phyloP scores from a whole-genome alignment of 495 filamentous ascomycete genomes.

The Penicillium pulvis region DNA sequence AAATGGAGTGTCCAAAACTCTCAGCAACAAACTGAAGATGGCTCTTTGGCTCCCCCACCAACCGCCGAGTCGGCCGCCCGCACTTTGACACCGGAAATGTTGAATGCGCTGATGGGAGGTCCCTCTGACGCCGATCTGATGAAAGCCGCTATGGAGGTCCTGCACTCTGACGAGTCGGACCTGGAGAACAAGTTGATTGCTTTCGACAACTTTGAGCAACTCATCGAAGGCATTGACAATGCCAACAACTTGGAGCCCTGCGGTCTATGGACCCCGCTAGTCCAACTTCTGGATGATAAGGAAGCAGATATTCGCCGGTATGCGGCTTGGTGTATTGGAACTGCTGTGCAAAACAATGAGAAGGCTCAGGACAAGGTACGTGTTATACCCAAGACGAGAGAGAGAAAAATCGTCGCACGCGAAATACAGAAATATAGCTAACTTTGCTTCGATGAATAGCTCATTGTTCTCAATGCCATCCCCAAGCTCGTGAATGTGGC shows the following conservation, averaged over 20 bases:
- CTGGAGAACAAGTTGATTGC: slow-evolving; percentile 81
- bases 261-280: slow-evolving; percentile 77
- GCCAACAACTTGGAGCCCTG: slow-evolving; percentile 85
- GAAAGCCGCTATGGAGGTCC: slow-evolving; percentile 75
- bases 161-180: slow-evolving; percentile 61
- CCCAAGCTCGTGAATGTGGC: slow-evolving; percentile 67
- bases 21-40: slow-evolving; percentile 33
- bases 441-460: slow-evolving; percentile 30
- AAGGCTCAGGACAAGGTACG: slow-evolving; percentile 74
- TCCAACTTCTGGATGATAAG: slow-evolving; percentile 63
- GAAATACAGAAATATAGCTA: slow-evolving; percentile 15
- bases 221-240: slow-evolving; percentile 91
- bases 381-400: not conserved
- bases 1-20: slow-evolving; percentile 94
- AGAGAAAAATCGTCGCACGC: not conserved
- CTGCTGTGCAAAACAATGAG: slow-evolving; percentile 93
- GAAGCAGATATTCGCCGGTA: slow-evolving; percentile 73
- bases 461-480: slow-evolving; percentile 71
- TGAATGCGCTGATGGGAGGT: slow-evolving; percentile 74
- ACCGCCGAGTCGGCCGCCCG: slow-evolving; percentile 42
- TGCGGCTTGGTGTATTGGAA: slow-evolving; percentile 91
- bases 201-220: slow-evolving; percentile 94
- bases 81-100: slow-evolving; percentile 61
- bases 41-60: slow-evolving; percentile 38
- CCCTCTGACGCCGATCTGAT: slow-evolving; percentile 90